Percentiles rank a stretch among this genome's conserved stretches.
phyloP scores from a whole-genome alignment of 129 eudicot species.

The Chrysanthemum lavandulifolium region DNA sequence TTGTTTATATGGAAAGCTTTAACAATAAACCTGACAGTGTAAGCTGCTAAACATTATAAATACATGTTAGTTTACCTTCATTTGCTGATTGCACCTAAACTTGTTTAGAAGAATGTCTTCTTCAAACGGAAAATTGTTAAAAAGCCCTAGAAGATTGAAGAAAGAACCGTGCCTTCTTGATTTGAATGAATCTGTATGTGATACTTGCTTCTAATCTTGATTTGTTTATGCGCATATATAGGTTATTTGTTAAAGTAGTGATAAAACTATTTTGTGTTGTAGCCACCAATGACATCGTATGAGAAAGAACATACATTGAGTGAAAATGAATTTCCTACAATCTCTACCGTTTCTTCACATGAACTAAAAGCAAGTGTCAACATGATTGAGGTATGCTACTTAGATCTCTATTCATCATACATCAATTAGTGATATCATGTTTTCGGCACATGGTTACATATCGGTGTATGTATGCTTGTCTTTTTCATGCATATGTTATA shows the following conservation, averaged over 20 bases:
- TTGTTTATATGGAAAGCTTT: constrained; percentile 8
- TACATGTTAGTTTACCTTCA: constrained; percentile 2
- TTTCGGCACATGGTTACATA: no score
- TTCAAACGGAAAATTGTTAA: constrained; percentile 2
- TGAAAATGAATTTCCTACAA: constrained; percentile 17
- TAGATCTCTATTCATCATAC: not conserved
- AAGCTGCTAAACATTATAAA: constrained; percentile 21
- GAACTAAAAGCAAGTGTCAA: constrained; percentile 33
- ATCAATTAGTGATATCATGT: not conserved
- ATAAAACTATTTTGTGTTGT: constrained; percentile 12
- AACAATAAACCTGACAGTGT: constrained; percentile 2
- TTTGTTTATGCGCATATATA: not conserved
- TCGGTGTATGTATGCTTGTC: no score
- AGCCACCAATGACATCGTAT: constrained; percentile 30
- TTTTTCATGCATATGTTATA: not conserved
- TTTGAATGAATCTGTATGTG: constrained; percentile 30
- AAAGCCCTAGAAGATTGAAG: constrained; percentile 13
- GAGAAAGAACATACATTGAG: constrained; percentile 26
- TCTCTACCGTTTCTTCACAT: constrained; percentile 24
- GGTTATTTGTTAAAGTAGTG: not conserved
- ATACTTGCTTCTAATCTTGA: no score
- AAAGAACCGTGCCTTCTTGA: constrained; percentile 22
- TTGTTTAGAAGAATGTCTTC: constrained; percentile 23
- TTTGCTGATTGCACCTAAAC: not conserved
- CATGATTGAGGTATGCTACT: constrained; percentile 35